Conservation (phyloP, 345 rosid species). For the Aurinia saxatilis region DNA sequence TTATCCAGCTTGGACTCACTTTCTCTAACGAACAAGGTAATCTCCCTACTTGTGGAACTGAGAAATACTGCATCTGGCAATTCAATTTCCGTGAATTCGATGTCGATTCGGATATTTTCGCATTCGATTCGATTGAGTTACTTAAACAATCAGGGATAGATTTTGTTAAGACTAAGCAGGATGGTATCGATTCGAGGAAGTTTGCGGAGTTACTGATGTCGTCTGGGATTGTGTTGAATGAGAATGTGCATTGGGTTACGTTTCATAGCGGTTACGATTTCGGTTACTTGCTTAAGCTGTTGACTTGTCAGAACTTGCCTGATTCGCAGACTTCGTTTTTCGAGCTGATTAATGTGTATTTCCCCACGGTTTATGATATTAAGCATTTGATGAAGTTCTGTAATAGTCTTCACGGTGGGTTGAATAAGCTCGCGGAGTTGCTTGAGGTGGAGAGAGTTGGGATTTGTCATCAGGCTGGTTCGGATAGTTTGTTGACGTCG, state of each 20-base stretch:
- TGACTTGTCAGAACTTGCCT: slow-evolving; percentile 63
- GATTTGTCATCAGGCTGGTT: slow-evolving; percentile 85
- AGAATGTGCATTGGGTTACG: slow-evolving; percentile 77
- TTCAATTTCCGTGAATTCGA: slow-evolving; percentile 82
- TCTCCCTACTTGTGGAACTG: slow-evolving; percentile 71
- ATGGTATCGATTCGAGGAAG: slow-evolving; percentile 52
- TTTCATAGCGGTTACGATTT: slow-evolving; percentile 96
- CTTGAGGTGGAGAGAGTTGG: slow-evolving; percentile 84
- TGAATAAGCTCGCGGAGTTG: slow-evolving; percentile 82
- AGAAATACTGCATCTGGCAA: slow-evolving; percentile 81
- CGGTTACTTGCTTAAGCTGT: slow-evolving; percentile 77
- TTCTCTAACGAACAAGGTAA: slow-evolving; percentile 74
- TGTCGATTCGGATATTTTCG: slow-evolving; percentile 50
- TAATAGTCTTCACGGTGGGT: slow-evolving; percentile 80
- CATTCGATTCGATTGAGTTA: slow-evolving; percentile 73
- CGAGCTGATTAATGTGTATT: slow-evolving; percentile 52
- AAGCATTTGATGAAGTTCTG: slow-evolving; percentile 89
- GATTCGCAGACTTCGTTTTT: slow-evolving; percentile 50
- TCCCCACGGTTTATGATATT: slow-evolving; percentile 71
- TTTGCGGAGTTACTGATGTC: slow-evolving; percentile 85
- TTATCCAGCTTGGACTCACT: slow-evolving; percentile 83
- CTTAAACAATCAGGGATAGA: slow-evolving; percentile 69
- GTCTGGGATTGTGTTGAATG: slow-evolving; percentile 78
- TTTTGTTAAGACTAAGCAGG: slow-evolving; percentile 49
- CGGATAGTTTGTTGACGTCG: slow-evolving; percentile 86